Evolutionary conservation across 495 filamentous ascomycete species (phyloP).

Genomic region (Lophiotrema nucula): DNA sequence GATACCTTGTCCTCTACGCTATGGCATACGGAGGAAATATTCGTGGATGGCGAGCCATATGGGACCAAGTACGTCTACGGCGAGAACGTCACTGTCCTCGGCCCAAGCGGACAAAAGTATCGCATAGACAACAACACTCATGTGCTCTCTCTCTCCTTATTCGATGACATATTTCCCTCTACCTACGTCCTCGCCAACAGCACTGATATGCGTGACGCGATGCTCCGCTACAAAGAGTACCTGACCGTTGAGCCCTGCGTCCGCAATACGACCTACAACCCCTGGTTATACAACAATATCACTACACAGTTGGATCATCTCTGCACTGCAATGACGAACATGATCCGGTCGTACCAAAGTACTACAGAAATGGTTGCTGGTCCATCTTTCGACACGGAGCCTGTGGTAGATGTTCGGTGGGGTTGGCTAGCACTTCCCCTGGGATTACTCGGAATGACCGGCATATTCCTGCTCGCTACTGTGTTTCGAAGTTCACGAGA

Average conservation of each 20-base stretch:
- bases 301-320: constrained; percentile 15
- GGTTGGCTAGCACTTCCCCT: constrained; percentile 25
- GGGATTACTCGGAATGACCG: constrained; percentile 10
- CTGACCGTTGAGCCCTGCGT: neutral
- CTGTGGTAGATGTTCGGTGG: constrained; percentile 20
- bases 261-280: constrained; percentile 10
- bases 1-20: constrained; percentile 8
- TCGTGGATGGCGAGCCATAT: neutral
- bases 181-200: constrained; percentile 1
- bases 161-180: constrained; percentile 23
- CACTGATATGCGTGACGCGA: neutral
- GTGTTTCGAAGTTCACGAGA: constrained; percentile 19
- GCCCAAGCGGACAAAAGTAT: neutral
- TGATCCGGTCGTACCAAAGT: constrained; percentile 6
- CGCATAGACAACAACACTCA: neutral
- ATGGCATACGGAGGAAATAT: neutral
- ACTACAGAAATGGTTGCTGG: constrained; percentile 3
- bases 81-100: constrained; percentile 5
- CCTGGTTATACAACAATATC: constrained; percentile 20
- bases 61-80: constrained; percentile 1
- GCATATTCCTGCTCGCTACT: constrained; percentile 30
- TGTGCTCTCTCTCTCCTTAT: neutral
- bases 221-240: constrained; percentile 8
- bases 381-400: constrained; percentile 12
- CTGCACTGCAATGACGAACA: constrained; percentile 21